A percentile compares a stretch with the other conserved stretches of the same genome.
phyloP scores from a whole-genome alignment of 2,329 filamentous ascomycete species.

The Fusarium sororula region DNA sequence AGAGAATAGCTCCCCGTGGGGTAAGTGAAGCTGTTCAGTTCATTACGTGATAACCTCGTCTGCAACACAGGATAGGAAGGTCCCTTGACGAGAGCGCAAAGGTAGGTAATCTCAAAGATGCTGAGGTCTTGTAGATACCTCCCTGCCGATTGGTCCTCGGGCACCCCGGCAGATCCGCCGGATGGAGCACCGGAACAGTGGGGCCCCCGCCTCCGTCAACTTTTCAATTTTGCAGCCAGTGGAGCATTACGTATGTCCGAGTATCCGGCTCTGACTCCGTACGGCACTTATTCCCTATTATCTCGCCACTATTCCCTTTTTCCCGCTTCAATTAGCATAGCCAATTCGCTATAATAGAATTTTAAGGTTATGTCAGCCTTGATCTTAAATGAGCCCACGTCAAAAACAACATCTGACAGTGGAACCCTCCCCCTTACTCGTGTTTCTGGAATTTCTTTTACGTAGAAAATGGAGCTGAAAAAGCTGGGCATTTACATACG shows the following conservation, averaged over 20 bases:
- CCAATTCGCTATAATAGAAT: not conserved
- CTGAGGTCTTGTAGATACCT: not conserved
- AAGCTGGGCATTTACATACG: constrained; percentile 27
- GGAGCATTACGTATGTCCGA: not conserved
- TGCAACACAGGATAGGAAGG: constrained; percentile 9
- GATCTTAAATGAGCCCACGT: not conserved
- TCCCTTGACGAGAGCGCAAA: constrained; percentile 5
- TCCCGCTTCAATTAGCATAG: not conserved
- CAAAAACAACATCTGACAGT: not conserved
- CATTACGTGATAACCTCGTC: constrained; percentile 29
- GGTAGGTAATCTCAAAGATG: constrained; percentile 2
- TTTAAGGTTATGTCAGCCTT: not conserved
- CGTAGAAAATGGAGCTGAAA: constrained; percentile 35
- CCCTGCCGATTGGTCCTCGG: constrained; percentile 29
- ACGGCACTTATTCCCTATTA: not conserved
- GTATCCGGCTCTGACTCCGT: not conserved
- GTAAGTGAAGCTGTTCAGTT: not conserved
- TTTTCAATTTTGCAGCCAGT: not conserved
- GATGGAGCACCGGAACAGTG: constrained; percentile 9
- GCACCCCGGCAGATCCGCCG: constrained; percentile 23
- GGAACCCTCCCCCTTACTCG: constrained; percentile 8
- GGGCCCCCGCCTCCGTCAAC: constrained; percentile 2
- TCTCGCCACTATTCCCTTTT: not conserved
- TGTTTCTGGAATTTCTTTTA: constrained; percentile 34
- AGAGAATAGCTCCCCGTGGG: constrained; percentile 22